phyloP scores from a whole-genome alignment of 2,329 filamentous ascomycete species.

The Apiospora sp. region DNA sequence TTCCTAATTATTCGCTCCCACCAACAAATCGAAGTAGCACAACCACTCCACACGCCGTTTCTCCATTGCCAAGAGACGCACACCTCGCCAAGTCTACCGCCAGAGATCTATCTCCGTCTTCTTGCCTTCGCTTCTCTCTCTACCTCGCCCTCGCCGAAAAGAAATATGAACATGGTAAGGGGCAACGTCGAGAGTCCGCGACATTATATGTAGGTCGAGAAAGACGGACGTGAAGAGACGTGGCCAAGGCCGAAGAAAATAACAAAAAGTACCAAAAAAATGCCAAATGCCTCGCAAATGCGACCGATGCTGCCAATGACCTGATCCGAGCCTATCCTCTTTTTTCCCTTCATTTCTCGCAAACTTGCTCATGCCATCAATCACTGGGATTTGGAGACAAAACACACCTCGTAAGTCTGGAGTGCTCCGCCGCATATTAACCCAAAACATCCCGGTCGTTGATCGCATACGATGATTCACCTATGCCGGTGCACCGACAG shows the following conservation, averaged over 20 bases:
- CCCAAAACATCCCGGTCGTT: neutral
- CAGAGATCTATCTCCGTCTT: slow-evolving; percentile 14
- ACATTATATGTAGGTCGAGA: neutral
- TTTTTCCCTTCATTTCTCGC: neutral
- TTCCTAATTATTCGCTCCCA: neutral
- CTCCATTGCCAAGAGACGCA: neutral
- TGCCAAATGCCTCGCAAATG: slow-evolving; percentile 14
- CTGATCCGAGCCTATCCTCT: neutral
- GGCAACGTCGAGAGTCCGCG: neutral
- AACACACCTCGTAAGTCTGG: neutral
- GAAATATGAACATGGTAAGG: slow-evolving; percentile 14
- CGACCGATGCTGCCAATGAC: slow-evolving; percentile 19
- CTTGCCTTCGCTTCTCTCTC: neutral
- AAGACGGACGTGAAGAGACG: neutral
- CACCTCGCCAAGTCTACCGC: neutral
- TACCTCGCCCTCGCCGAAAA: neutral
- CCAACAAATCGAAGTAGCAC: neutral
- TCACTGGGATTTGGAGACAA: neutral
- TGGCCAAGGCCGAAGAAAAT: neutral
- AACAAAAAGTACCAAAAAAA: slow-evolving; percentile 23
- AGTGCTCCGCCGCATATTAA: neutral
- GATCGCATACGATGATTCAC: neutral
- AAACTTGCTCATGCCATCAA: slow-evolving; percentile 1
- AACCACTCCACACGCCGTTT: slow-evolving; percentile 17
- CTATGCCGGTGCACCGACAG: neutral